Evolutionary conservation across 1,284 basidiomycete genomes (phyloP), one percentile per base, ranked within the genome.

Genomic region (Microbotryomycetes sp.): DNA sequence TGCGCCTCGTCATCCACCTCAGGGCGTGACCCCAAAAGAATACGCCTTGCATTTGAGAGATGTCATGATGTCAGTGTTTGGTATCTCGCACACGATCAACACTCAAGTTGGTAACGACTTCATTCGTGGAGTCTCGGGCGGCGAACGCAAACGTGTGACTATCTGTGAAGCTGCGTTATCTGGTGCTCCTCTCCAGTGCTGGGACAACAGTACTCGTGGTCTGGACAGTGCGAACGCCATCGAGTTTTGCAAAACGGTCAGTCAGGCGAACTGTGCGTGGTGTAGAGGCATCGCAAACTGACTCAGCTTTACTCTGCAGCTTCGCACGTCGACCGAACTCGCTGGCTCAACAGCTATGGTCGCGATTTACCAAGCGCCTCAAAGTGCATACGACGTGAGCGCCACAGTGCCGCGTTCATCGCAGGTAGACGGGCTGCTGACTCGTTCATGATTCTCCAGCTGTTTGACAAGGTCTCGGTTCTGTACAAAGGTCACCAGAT

Each of bases 401-500:
- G 12, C 9, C 77, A 78, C 30, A 30, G n/a, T n/a, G n/a, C n/a
- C 3, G 29, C n/a, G 3, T 6, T 23, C 3, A 19, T 6, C 2
- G 6, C 16, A 3, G 12, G 22, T 46, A 7, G 32, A 22, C n/a
- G 19, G 30, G 55, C 74, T n/a, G 62, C 66, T 60, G 15, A 64
- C 54, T 5, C 36, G 59, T 4, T 57, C 60, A 9, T 56, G 32
- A 12, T 31, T 54, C 19, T 1, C 51, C 28, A 57, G 23, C 32
- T 49, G 54, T 87, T 88, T 62, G 83, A 87, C 77, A 86, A 76
- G 71, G 84, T 78, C 30, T 64, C 70, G 62, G 82, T 94, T 25
- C 78, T 93, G 50, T 85, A 90, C 76, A 79, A 89, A 74, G 90
- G 91, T 16, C 85, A 83, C 51, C 84, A 88, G 73, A 88, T 89